Percentiles rank a stretch among this genome's conserved stretches.
phyloP scores from a whole-genome alignment of 768 basidiomycete genomes.

The Serendipita indica region DNA sequence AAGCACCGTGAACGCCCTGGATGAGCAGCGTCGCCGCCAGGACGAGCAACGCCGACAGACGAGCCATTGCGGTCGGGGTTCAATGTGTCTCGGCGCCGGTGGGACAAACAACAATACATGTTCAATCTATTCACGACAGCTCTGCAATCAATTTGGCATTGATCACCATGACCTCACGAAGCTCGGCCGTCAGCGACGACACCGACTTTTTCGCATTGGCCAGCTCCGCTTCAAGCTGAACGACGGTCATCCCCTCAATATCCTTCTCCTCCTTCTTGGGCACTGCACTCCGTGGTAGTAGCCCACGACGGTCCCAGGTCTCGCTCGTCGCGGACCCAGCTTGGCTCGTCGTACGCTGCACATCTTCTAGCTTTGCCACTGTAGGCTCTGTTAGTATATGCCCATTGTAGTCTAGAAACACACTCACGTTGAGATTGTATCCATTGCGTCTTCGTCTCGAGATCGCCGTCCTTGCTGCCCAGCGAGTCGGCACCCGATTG shows the following conservation, averaged over 20 bases:
- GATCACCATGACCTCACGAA: slow-evolving; percentile 54
- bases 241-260: slow-evolving; percentile 38
- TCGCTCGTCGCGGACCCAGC: slow-evolving; percentile 76
- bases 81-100: no score
- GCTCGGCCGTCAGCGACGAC: slow-evolving; percentile 55
- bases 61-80: no score
- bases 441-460: slow-evolving; percentile 83
- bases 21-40: neutral
- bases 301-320: slow-evolving; percentile 61
- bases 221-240: slow-evolving; percentile 65
- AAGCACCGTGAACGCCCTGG: slow-evolving; percentile 21
- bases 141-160: slow-evolving; percentile 10
- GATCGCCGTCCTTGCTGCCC: slow-evolving; percentile 72
- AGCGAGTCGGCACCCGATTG: slow-evolving; percentile 36
- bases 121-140: neutral
- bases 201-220: slow-evolving; percentile 55
- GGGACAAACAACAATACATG: no score
- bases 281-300: slow-evolving; percentile 55
- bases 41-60: neutral
- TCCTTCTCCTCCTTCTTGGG: slow-evolving; percentile 43
- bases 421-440: slow-evolving; percentile 60
- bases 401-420: neutral
- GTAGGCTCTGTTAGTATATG: slow-evolving; percentile 9
- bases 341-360: slow-evolving; percentile 81
- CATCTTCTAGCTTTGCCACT: slow-evolving; percentile 70